phyloP scores from a whole-genome alignment of 768 basidiomycete species.

The Flagelloscypha sp. region DNA sequence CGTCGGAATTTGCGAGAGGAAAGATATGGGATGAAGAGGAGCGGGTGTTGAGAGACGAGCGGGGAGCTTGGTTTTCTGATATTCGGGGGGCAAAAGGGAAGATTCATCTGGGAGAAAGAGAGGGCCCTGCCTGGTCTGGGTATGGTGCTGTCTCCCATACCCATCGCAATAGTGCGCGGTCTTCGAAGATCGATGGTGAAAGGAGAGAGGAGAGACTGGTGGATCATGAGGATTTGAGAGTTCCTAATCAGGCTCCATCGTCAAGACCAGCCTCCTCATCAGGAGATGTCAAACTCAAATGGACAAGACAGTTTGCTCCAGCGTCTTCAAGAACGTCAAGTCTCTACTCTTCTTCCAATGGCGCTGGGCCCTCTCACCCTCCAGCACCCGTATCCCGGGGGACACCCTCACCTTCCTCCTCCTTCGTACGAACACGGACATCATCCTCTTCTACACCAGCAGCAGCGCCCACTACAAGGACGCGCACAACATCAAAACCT shows the following conservation, averaged over 20 bases:
- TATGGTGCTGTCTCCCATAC: slow-evolving; percentile 44
- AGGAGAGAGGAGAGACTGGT: slow-evolving; percentile 10
- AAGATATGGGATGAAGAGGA: slow-evolving; percentile 82
- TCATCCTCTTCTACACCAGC: slow-evolving; percentile 4
- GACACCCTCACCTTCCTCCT: not conserved
- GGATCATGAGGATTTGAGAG: slow-evolving; percentile 15
- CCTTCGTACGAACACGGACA: not conserved
- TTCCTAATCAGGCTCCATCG: slow-evolving; percentile 44
- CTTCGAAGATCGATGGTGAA: slow-evolving; percentile 16
- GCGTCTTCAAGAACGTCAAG: slow-evolving; percentile 1
- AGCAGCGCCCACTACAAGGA: slow-evolving; percentile 8
- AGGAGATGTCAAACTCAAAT: slow-evolving; percentile 35
- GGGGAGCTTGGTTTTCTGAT: slow-evolving; percentile 64
- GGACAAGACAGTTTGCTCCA: slow-evolving; percentile 25
- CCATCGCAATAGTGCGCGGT: slow-evolving; percentile 11
- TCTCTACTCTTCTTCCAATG: slow-evolving; percentile 22
- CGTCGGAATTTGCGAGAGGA: slow-evolving; percentile 59
- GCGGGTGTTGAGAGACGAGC: slow-evolving; percentile 66
- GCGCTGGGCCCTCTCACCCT: slow-evolving; percentile 27
- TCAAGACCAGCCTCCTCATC: slow-evolving; percentile 22
- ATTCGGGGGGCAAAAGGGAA: slow-evolving; percentile 40
- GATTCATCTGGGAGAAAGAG: slow-evolving; percentile 28
- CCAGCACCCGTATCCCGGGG: slow-evolving; percentile 16
- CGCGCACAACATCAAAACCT: no score
- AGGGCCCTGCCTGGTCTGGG: slow-evolving; percentile 38